Conservation (phyloP, 352 stramenopile genomes). For the Globisporangium uncinulatum region DNA sequence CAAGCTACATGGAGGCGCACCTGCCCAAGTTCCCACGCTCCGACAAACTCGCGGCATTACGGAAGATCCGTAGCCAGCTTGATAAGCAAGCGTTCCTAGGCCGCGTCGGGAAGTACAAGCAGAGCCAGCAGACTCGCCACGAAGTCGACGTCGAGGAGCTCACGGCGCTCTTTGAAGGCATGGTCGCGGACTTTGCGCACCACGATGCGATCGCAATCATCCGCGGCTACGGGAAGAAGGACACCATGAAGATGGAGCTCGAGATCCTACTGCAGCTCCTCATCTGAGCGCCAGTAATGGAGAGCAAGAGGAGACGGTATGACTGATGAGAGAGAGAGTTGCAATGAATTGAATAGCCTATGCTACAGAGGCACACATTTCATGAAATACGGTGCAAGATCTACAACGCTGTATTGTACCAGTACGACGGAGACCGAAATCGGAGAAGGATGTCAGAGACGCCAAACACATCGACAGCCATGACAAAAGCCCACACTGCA, state of each 20-base stretch:
- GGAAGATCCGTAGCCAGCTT: slow-evolving; percentile 45
- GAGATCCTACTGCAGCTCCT: slow-evolving; percentile 47
- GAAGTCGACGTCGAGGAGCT: slow-evolving; percentile 43
- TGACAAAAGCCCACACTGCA: no score
- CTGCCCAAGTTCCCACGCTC: slow-evolving; percentile 55
- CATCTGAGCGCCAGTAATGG: slow-evolving; percentile 7
- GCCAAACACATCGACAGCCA: no score
- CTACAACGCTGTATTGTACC: no score
- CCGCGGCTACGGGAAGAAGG: slow-evolving; percentile 59
- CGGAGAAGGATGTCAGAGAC: no score
- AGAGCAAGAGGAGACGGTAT: not conserved
- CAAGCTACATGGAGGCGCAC: slow-evolving; percentile 76
- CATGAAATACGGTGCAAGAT: no score
- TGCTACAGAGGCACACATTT: no score
- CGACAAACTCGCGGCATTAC: slow-evolving; percentile 55
- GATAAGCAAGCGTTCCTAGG: slow-evolving; percentile 22
- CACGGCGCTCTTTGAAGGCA: slow-evolving; percentile 34
- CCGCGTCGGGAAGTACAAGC: slow-evolving; percentile 24
- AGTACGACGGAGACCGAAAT: no score
- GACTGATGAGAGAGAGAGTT: not conserved
- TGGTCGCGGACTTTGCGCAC: slow-evolving; percentile 39
- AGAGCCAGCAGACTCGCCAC: slow-evolving; percentile 21
- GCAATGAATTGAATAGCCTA: no score
- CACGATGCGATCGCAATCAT: slow-evolving; percentile 71
- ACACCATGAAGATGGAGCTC: slow-evolving; percentile 47